Percentiles rank a stretch among this genome's conserved stretches.
phyloP scores from a whole-genome alignment of 2,329 filamentous ascomycete species.

The Trichoderma sp. region DNA sequence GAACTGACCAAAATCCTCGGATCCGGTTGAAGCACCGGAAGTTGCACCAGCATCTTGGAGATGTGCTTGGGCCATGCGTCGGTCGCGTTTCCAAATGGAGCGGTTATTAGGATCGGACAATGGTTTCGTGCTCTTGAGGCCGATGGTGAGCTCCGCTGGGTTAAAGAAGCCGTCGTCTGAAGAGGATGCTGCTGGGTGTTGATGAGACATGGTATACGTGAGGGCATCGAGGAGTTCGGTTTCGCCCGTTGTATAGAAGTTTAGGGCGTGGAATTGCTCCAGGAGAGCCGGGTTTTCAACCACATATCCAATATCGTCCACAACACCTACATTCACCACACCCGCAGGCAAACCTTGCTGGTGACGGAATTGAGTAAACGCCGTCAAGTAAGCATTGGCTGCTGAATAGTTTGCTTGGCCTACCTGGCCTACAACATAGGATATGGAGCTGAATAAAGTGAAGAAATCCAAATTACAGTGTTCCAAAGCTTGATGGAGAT shows the following conservation, averaged over 20 bases:
- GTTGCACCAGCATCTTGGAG: neutral
- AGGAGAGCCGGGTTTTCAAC: conserved; percentile 17
- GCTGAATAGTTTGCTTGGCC: conserved; percentile 38
- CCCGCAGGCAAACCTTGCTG: conserved; percentile 36
- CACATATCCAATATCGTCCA: conserved; percentile 41
- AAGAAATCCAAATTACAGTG: conserved; percentile 31
- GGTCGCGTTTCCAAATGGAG: conserved; percentile 20
- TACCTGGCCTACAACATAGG: conserved; percentile 26
- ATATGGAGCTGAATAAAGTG: conserved; percentile 30
- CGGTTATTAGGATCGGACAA: conserved; percentile 20
- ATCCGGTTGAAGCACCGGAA: neutral
- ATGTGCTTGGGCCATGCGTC: conserved; percentile 17
- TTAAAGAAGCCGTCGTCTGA: neutral
- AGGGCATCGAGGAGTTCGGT: conserved; percentile 16
- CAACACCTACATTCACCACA: conserved; percentile 37
- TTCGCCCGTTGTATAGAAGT: conserved; percentile 19
- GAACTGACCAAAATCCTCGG: conserved; percentile 20
- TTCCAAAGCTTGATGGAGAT: conserved; percentile 30
- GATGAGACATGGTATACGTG: conserved; percentile 11
- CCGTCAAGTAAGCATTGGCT: conserved; percentile 42
- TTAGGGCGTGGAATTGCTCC: conserved; percentile 18
- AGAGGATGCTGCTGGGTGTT: neutral
- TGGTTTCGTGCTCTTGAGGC: conserved; percentile 19
- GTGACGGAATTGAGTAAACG: conserved; percentile 38
- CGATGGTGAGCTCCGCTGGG: conserved; percentile 12